Evolutionary conservation across 768 basidiomycete species (phyloP).

Genomic region (Fibroporia radiculosa): DNA sequence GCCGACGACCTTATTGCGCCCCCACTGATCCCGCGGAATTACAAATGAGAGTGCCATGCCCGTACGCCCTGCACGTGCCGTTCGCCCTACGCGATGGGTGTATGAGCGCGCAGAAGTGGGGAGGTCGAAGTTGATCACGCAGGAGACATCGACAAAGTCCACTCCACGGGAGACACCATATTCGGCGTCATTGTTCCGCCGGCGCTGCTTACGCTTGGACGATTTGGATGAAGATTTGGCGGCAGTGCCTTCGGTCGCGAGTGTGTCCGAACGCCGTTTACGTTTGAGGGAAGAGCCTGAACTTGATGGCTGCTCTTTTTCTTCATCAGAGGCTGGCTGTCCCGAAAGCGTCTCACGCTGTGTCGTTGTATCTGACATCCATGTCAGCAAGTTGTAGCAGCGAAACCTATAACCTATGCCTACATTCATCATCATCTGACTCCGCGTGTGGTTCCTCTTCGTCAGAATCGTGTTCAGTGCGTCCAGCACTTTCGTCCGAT

Average conservation of each 20-base stretch:
- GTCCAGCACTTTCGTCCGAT: constrained; percentile 77
- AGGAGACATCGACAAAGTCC: constrained; percentile 95
- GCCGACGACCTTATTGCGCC: constrained; percentile 68
- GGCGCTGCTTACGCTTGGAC: constrained; percentile 46
- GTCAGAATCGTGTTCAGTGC: constrained; percentile 42
- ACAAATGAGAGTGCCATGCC: constrained; percentile 91
- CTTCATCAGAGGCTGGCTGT: constrained; percentile 19
- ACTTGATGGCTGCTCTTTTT: too few species aligned
- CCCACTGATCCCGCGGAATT: constrained; percentile 61
- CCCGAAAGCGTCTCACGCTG: constrained; percentile 31
- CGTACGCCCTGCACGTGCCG: constrained; percentile 89
- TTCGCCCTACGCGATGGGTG: constrained; percentile 93
- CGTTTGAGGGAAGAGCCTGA: constrained; percentile 40
- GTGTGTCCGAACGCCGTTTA: constrained; percentile 41
- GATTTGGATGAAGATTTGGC: constrained; percentile 27
- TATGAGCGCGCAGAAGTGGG: constrained; percentile 82
- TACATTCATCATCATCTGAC: constrained; percentile 30
- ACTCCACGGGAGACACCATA: constrained; percentile 94
- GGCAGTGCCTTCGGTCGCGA: constrained; percentile 19
- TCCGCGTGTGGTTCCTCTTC: constrained; percentile 34
- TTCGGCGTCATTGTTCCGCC: constrained; percentile 48
- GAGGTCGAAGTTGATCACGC: constrained; percentile 98
- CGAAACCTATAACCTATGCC: constrained; percentile 8
- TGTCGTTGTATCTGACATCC: constrained; percentile 42
- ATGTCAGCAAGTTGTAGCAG: constrained; percentile 10